Percentiles rank a stretch among this genome's conserved stretches.
phyloP scores from a whole-genome alignment of 75 land plant genomes.

The Cunninghamia lanceolata region DNA sequence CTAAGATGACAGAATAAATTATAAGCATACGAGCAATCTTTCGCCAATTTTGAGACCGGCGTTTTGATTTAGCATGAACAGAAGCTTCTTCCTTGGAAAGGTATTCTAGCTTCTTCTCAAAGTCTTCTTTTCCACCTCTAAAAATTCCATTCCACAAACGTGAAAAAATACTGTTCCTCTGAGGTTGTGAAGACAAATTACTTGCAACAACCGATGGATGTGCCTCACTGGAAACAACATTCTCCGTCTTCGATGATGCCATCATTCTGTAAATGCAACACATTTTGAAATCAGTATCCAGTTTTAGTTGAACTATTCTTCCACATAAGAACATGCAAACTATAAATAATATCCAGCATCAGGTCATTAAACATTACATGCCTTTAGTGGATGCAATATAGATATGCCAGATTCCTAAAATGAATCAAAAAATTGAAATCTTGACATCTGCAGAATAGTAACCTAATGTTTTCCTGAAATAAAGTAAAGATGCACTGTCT shows the following conservation, averaged over 20 bases:
- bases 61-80: slow-evolving; percentile 68
- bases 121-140: slow-evolving; percentile 62
- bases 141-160: slow-evolving; percentile 54
- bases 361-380: neutral
- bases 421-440: neutral
- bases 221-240: neutral
- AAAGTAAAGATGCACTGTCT: neutral
- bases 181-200: neutral
- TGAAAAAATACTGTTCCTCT: slow-evolving; percentile 27
- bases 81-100: slow-evolving; percentile 90
- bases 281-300: neutral
- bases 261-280: slow-evolving; percentile 1
- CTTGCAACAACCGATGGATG: neutral
- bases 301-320: neutral
- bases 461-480: neutral
- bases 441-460: neutral
- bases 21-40: slow-evolving; percentile 55
- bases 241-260: slow-evolving; percentile 3
- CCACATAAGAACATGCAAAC: neutral
- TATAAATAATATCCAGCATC: neutral
- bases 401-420: neutral
- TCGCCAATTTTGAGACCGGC: slow-evolving; percentile 67
- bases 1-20: slow-evolving; percentile 57
- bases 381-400: neutral
- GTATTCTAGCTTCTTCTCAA: slow-evolving; percentile 75